Percentiles rank a stretch among this genome's conserved stretches.
Evolutionary conservation across 2,329 filamentous ascomycete species (phyloP).

Genomic region (Corinectria fuckeliana): DNA sequence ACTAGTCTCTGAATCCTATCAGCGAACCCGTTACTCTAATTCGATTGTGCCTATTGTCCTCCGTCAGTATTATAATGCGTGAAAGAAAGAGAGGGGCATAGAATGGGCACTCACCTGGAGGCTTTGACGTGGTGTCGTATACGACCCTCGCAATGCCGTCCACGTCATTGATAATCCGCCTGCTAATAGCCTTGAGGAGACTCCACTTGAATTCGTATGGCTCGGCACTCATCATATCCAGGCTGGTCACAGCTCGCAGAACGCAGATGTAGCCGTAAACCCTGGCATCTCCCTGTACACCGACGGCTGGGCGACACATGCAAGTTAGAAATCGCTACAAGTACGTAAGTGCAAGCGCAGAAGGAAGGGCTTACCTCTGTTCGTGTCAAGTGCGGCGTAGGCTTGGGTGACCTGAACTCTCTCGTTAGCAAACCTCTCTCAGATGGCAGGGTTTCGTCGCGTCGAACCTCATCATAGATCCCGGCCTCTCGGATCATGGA

Average conservation of each 20-base stretch:
- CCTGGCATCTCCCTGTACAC: conserved; percentile 40
- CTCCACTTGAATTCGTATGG: conserved; percentile 59
- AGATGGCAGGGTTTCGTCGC: conserved; percentile 13
- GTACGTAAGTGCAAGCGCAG: not conserved
- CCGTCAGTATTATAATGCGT: too few relatives aligned
- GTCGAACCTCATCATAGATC: conserved; percentile 66
- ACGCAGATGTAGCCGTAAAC: conserved; percentile 42
- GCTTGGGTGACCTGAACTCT: conserved; percentile 51
- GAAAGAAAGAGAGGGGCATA: too few relatives aligned
- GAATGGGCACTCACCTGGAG: too few relatives aligned
- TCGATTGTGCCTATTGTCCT: too few relatives aligned
- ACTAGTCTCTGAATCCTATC: too few relatives aligned
- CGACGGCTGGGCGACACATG: conserved; percentile 41
- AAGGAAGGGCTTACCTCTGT: conserved; percentile 36
- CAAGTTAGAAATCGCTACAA: conserved; percentile 11
- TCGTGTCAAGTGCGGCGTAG: conserved; percentile 53
- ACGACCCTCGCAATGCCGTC: conserved; percentile 17
- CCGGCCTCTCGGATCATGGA: conserved; percentile 75
- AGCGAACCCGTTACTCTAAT: too few relatives aligned
- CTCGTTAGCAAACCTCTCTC: not conserved
- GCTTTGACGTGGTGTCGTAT: too few relatives aligned
- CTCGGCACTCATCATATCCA: conserved; percentile 73
- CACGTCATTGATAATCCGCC: conserved; percentile 21
- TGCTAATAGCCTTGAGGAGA: conserved; percentile 17
- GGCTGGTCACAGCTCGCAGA: conserved; percentile 49